A percentile compares a stretch with the other conserved stretches of the same genome.
Conservation (phyloP, 179 eudicot genomes). For the Pouteria campechiana region DNA sequence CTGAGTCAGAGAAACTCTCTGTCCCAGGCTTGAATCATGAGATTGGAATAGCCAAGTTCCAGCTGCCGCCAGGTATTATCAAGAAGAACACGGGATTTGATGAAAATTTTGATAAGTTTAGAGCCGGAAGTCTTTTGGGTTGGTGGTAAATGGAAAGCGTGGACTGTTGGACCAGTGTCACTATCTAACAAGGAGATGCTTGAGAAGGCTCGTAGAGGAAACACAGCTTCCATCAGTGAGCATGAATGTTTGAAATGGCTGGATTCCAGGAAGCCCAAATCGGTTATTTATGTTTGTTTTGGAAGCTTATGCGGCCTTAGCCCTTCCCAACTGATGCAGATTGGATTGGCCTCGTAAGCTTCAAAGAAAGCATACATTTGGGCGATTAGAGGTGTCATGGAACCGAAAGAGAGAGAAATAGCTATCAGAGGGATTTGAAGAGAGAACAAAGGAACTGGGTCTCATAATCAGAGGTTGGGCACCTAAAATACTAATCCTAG, state of each 20-base stretch:
- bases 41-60: constrained; percentile 2
- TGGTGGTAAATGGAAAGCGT: constrained; percentile 23
- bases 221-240: constrained; percentile 6
- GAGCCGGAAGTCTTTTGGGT: constrained; percentile 13
- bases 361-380: constrained; percentile 30
- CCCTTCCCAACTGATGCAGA: constrained; percentile 25
- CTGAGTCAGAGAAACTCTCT: neutral
- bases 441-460: constrained; percentile 7
- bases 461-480: constrained; percentile 17
- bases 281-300: constrained; percentile 32
- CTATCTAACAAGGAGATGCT: constrained; percentile 9
- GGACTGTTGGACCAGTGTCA: constrained; percentile 44
- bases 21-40: constrained; percentile 12
- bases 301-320: constrained; percentile 24
- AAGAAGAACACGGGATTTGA: neutral
- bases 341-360: constrained; percentile 25
- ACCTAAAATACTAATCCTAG: constrained; percentile 10
- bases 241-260: constrained; percentile 29
- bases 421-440: constrained; percentile 20
- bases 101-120: neutral
- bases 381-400: constrained; percentile 23
- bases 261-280: constrained; percentile 12
- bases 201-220: constrained; percentile 25
- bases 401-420: constrained; percentile 15
- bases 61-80: constrained; percentile 3